A percentile compares a stretch with the other conserved stretches of the same genome.
phyloP scores from a whole-genome alignment of 2,329 filamentous ascomycete genomes.

The Didymella arachidicola region DNA sequence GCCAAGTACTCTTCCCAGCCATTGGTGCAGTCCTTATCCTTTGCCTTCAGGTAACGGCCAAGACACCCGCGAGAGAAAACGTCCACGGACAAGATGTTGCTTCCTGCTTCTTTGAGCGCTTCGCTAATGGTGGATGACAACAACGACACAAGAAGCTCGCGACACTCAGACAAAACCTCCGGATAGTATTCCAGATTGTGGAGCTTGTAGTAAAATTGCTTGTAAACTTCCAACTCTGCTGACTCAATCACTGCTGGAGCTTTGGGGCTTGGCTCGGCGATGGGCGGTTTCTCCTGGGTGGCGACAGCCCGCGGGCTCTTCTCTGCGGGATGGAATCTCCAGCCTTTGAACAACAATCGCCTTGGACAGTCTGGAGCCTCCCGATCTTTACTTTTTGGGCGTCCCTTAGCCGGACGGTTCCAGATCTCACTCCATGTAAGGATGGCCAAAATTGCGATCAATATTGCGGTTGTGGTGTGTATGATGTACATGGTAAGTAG shows the following conservation, averaged over 20 bases:
- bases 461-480: slow-evolving; percentile 32
- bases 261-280: background rate
- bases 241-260: background rate
- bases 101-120: slow-evolving; percentile 22
- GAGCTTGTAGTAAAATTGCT: slow-evolving; percentile 52
- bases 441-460: slow-evolving; percentile 31
- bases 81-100: slow-evolving; percentile 44
- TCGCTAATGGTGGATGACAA: slow-evolving; percentile 46
- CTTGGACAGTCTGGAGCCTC: slow-evolving; percentile 23
- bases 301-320: background rate
- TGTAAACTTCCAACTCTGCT: slow-evolving; percentile 29
- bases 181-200: slow-evolving; percentile 53
- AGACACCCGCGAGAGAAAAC: slow-evolving; percentile 39
- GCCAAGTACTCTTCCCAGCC: slow-evolving; percentile 49
- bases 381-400: slow-evolving; percentile 27
- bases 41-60: slow-evolving; percentile 41
- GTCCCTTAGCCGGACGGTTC: slow-evolving; percentile 26
- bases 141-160: slow-evolving; percentile 46
- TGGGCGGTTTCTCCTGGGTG: slow-evolving; percentile 3
- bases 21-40: slow-evolving; percentile 43
- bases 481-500: slow-evolving; percentile 27
- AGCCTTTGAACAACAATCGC: slow-evolving; percentile 17
- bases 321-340: slow-evolving; percentile 5
- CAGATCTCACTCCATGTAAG: slow-evolving; percentile 28
- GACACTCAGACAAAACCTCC: slow-evolving; percentile 46